Conservation (phyloP, 163 green algal genomes). For the Scenedesmus sp. region DNA sequence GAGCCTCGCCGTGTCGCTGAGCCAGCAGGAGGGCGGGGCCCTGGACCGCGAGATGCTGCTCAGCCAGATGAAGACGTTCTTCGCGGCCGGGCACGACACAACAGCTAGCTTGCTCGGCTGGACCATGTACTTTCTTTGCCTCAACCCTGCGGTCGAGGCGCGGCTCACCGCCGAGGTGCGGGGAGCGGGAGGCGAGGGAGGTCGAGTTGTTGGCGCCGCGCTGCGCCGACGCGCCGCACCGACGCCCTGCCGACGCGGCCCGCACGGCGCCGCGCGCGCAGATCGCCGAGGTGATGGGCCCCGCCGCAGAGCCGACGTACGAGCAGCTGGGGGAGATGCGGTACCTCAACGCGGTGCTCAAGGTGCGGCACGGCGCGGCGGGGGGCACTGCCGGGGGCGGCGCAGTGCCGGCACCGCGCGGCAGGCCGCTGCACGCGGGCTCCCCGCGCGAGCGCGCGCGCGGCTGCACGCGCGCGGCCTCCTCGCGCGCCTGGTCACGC, state of each 20-base stretch:
- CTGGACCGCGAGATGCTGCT: constrained; percentile 21
- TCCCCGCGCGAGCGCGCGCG: too few relatives aligned
- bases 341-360: constrained; percentile 39
- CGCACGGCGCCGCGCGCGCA: too few relatives aligned
- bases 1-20: constrained; percentile 31
- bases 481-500: too few relatives aligned
- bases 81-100: constrained; percentile 41
- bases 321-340: constrained; percentile 43
- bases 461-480: too few relatives aligned
- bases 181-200: too few relatives aligned
- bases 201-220: too few relatives aligned
- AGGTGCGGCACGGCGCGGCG: constrained; percentile 23
- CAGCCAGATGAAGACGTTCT: constrained; percentile 25
- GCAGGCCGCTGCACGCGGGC: too few relatives aligned
- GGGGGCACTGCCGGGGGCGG: too few relatives aligned
- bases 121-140: constrained; percentile 6
- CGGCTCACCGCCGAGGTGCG: not conserved
- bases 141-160: constrained; percentile 14
- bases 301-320: constrained; percentile 7
- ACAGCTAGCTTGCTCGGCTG: constrained; percentile 38
- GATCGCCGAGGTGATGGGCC: constrained; percentile 34
- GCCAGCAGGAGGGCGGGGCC: not conserved
- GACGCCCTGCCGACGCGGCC: too few relatives aligned
- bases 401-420: too few relatives aligned
- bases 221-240: too few relatives aligned